Evolutionary conservation across 2,329 filamentous ascomycete species (phyloP).

Genomic region (Periconia digitata): DNA sequence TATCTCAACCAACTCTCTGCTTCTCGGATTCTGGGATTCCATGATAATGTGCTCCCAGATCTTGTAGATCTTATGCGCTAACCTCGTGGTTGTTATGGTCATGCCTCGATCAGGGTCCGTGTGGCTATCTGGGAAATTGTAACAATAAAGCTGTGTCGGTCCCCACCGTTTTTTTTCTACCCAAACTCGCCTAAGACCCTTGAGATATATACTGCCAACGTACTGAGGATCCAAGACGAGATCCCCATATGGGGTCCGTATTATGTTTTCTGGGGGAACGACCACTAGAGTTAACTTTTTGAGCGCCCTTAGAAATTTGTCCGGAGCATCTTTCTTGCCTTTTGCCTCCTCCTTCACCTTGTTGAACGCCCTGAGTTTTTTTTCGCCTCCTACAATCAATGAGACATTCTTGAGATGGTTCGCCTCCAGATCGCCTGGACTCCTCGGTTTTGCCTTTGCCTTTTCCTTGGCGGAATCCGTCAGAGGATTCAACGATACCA

Average conservation of each 20-base stretch:
- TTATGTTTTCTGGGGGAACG: conserved; percentile 4
- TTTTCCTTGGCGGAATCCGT: neutral
- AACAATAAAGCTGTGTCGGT: conserved; percentile 10
- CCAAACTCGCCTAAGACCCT: conserved; percentile 6
- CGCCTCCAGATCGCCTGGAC: neutral
- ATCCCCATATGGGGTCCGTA: conserved; percentile 7
- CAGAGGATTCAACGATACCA: no score
- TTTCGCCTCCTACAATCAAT: conserved; percentile 11
- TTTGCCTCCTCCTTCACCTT: neutral
- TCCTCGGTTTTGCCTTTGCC: neutral
- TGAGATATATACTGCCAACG: conserved; percentile 10
- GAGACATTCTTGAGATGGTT: conserved; percentile 16
- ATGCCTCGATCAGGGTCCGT: conserved; percentile 13
- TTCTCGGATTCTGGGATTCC: neutral
- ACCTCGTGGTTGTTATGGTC: neutral
- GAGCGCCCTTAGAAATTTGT: conserved; percentile 7
- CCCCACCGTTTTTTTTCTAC: no score
- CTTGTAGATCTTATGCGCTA: neutral
- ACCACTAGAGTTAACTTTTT: conserved; percentile 10
- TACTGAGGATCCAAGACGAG: conserved; percentile 10
- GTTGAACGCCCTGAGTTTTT: neutral
- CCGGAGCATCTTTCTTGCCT: conserved; percentile 4
- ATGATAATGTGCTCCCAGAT: conserved; percentile 9
- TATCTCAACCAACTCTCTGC: neutral
- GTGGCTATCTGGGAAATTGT: conserved; percentile 11